phyloP scores from a whole-genome alignment of 169 alveolate species.

The Plasmodium cynomolgi region DNA sequence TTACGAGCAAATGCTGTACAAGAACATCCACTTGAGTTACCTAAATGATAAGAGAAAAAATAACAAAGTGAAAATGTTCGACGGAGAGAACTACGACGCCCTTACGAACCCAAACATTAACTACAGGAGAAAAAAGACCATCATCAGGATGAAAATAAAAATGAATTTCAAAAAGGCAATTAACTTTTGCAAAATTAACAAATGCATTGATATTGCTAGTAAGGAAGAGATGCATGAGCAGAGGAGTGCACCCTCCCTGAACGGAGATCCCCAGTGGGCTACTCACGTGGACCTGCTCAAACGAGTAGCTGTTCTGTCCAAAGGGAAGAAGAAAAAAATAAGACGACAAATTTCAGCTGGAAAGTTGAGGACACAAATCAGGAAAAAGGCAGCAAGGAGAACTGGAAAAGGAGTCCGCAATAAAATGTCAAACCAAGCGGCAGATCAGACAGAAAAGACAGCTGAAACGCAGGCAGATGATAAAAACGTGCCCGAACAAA shows the following conservation, averaged over 20 bases:
- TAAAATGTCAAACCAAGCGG: background rate
- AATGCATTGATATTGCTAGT: background rate
- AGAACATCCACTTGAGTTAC: slow-evolving; percentile 38
- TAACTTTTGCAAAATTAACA: slow-evolving; percentile 14
- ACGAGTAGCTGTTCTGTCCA: slow-evolving; percentile 13
- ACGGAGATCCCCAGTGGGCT: background rate
- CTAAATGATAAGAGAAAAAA: background rate
- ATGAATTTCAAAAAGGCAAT: slow-evolving; percentile 27
- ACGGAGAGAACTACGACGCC: slow-evolving; percentile 71
- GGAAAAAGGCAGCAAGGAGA: slow-evolving; percentile 31
- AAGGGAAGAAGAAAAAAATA: slow-evolving; percentile 52
- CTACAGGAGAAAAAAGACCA: slow-evolving; percentile 46
- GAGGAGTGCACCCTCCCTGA: background rate
- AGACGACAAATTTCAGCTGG: background rate
- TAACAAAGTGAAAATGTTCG: slow-evolving; percentile 54
- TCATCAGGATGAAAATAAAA: slow-evolving; percentile 58
- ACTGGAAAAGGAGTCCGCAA: background rate
- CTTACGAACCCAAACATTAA: slow-evolving; percentile 58
- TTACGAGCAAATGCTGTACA: slow-evolving; percentile 61
- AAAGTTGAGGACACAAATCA: slow-evolving; percentile 19
- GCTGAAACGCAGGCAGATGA: background rate
- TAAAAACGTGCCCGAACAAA: background rate
- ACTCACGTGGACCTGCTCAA: slow-evolving; percentile 8
- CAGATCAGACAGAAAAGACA: background rate
- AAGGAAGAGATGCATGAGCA: background rate